Percentiles rank a stretch among this genome's conserved stretches.
Evolutionary conservation across 805 yeast genomes (phyloP).

Genomic region (Sugiyamaella marilandica): DNA sequence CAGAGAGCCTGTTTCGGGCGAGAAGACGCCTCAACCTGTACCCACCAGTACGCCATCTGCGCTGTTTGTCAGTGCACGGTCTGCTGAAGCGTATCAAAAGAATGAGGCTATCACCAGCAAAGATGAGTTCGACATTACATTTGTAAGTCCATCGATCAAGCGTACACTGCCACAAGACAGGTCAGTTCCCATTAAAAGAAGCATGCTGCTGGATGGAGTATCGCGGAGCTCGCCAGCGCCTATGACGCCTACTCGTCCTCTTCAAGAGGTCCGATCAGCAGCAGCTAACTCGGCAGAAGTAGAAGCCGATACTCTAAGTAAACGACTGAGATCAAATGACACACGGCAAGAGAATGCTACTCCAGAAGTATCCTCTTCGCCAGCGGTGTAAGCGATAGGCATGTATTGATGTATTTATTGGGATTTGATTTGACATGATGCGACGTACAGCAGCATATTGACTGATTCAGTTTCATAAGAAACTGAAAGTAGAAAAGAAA

Average conservation of each 20-base stretch:
- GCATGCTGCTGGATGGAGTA: background rate
- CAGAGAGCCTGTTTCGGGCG: background rate
- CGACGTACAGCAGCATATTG: no score
- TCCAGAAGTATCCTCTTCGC: slow-evolving; percentile 24
- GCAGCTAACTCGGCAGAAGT: background rate
- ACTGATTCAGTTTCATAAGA: no score
- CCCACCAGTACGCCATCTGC: slow-evolving; percentile 12
- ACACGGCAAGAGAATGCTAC: slow-evolving; percentile 16
- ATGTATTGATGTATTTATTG: no score
- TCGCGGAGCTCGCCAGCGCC: background rate
- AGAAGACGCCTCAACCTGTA: background rate
- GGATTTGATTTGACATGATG: no score
- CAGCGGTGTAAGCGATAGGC: no score
- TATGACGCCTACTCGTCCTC: background rate
- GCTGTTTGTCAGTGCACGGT: slow-evolving; percentile 27
- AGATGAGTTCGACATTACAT: slow-evolving; percentile 23
- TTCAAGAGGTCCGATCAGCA: background rate
- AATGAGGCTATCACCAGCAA: slow-evolving; percentile 20
- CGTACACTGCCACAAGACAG: slow-evolving; percentile 26
- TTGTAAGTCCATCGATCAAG: slow-evolving; percentile 25
- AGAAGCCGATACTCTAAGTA: background rate
- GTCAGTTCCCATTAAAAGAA: slow-evolving; percentile 23
- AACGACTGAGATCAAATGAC: background rate
- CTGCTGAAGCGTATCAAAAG: slow-evolving; percentile 26
- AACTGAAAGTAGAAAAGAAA: no score